Evolutionary conservation across 2,329 filamentous ascomycete genomes (phyloP), one percentile per base, ranked within the genome.

Genomic region (Sphaerulina musiva): DNA sequence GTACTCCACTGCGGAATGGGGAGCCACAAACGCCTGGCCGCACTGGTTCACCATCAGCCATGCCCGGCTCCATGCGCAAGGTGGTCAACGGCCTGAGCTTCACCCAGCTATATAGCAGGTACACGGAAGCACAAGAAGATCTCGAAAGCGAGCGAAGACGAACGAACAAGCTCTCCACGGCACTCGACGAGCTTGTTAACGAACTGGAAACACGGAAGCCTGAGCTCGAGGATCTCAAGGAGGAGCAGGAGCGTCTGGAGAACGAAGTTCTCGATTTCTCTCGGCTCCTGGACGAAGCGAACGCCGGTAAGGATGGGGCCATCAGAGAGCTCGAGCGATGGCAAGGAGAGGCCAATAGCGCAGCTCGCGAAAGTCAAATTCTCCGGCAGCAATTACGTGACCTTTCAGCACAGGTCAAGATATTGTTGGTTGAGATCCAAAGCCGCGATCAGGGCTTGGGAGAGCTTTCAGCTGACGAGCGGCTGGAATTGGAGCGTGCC

Each of bases 361-460:
- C 79, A 26, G 70, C 73, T 5, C 78, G 76, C 44, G 90, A 97
- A 71, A 79, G 81, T 32, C 84, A 87, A 56, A 88, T 96, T 39
- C 76, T 95, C 23, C 86, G 86, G 48, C 87, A 90, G 60, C 90
- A 96, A 68, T 77, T 97, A 7, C 86, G 92, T 34, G 93, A 97
- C 69, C 79, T 95, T 17, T 90, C 90, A 64, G 85, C 87, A 1
- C 91, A 98, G 70, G 82, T 96, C 59, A 95, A 95, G 69, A 85
- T 95, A 67, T 80, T 98, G 5, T 79, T 96, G 4, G 87, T 95
- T 70, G 92, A 95, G 70, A 80, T 90, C 54, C 85, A 95, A 65
- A 83, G 88, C 17, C 82, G 84, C 51, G 87, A 95, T 64, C 86
- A 88, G 69, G 92, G 91, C 23, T 73, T 86, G 45, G 84, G 86